A percentile compares a stretch with the other conserved stretches of the same genome.
phyloP scores from a whole-genome alignment of 176 grass and related monocot species.

The Pontederia paniculata region DNA sequence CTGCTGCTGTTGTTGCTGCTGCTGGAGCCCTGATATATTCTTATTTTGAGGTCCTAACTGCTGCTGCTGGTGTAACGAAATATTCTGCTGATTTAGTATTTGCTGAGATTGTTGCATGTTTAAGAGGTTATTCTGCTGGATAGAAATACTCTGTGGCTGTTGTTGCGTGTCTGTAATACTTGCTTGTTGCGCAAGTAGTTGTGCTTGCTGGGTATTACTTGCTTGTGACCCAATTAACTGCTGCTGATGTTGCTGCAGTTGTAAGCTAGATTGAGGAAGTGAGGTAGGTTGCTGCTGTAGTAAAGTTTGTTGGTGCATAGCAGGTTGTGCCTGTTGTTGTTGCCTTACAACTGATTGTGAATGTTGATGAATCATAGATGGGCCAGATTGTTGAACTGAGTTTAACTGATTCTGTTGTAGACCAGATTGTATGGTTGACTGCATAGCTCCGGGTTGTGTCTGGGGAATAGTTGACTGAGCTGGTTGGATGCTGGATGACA shows the following conservation, averaged over 20 bases:
- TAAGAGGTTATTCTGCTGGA: slow-evolving; percentile 11
- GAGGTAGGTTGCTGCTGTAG: no score
- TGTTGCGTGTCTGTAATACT: slow-evolving; percentile 9
- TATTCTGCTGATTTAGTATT: slow-evolving; percentile 64
- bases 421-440: slow-evolving; percentile 36
- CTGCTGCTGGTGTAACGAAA: slow-evolving; percentile 50
- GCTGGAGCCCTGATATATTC: slow-evolving; percentile 45
- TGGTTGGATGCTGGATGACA: slow-evolving; percentile 44
- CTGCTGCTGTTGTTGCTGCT: slow-evolving; percentile 45
- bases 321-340: slow-evolving; percentile 47
- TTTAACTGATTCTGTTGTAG: slow-evolving; percentile 51
- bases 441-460: slow-evolving; percentile 39
- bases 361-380: slow-evolving; percentile 58
- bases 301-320: slow-evolving; percentile 56
- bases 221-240: slow-evolving; percentile 45
- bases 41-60: slow-evolving; percentile 41
- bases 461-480: slow-evolving; percentile 41
- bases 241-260: slow-evolving; percentile 53
- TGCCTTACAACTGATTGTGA: slow-evolving; percentile 43
- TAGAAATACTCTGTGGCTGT: not conserved
- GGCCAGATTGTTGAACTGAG: slow-evolving; percentile 56
- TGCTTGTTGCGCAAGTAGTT: slow-evolving; percentile 12
- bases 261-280: no score
- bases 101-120: slow-evolving; percentile 22
- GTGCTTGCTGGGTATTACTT: slow-evolving; percentile 55